These are phyloP conservation scores for Podila epigama DNA, from an alignment of 192 early-diverging fungal species.

Conservation along the genomic window DNA sequence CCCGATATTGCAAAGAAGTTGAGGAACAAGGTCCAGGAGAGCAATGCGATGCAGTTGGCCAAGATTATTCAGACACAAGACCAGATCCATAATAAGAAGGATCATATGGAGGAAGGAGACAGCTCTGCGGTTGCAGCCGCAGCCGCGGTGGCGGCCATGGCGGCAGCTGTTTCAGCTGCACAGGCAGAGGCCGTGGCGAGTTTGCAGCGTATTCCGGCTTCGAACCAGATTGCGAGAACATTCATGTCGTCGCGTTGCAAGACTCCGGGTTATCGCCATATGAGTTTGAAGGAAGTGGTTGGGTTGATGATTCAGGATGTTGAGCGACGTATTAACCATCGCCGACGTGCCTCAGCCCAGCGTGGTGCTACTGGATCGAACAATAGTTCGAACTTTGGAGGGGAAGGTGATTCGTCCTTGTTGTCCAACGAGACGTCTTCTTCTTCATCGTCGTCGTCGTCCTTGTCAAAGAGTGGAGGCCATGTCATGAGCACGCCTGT, in stretches of 20 bases:
- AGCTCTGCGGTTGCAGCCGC: slow-evolving; percentile 29
- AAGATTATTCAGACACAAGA: slow-evolving; percentile 44
- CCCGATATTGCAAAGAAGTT: slow-evolving; percentile 35
- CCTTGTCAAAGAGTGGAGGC: too few species aligned
- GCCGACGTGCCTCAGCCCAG: slow-evolving; percentile 13
- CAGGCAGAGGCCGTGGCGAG: slow-evolving; percentile 48
- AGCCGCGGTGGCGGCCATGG: slow-evolving; percentile 41
- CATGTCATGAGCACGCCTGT: too few species aligned
- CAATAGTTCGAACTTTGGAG: not conserved
- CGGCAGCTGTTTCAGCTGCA: slow-evolving; percentile 39
- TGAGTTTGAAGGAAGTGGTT: slow-evolving; percentile 36
- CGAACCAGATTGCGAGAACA: slow-evolving; percentile 42
- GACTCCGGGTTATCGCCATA: slow-evolving; percentile 34
- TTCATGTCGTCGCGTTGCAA: slow-evolving; percentile 47
- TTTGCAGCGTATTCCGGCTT: slow-evolving; percentile 38
- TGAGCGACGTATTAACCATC: slow-evolving; percentile 30
- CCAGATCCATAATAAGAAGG: slow-evolving; percentile 37
- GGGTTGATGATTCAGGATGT: slow-evolving; percentile 41
- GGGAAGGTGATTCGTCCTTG: not conserved
- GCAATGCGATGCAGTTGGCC: slow-evolving; percentile 41
- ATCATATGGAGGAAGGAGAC: slow-evolving; percentile 37
- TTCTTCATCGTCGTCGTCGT: not conserved
- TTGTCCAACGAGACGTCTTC: not conserved
- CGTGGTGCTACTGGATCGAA: not conserved
- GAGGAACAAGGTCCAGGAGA: slow-evolving; percentile 35